Percentiles rank a stretch among this genome's conserved stretches.
Evolutionary conservation across 176 grass and related monocot species (phyloP).

Genomic region (Eragrostis nindensis): DNA sequence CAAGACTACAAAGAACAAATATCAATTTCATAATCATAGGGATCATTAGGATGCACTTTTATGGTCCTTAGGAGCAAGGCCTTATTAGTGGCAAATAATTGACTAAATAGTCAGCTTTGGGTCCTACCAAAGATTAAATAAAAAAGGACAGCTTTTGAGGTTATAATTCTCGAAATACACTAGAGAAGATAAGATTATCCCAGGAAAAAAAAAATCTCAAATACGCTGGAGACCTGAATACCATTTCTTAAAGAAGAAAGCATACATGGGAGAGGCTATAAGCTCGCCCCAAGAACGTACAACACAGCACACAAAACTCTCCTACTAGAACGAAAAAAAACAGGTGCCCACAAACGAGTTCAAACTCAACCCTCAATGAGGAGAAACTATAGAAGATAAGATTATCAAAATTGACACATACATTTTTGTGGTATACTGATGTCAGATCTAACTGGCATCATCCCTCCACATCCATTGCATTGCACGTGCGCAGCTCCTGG

Average conservation of each 20-base stretch:
- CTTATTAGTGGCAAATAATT: slow-evolving; percentile 9
- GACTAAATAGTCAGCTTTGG: not conserved
- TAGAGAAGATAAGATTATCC: slow-evolving; percentile 16
- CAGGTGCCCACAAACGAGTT: too few relatives aligned
- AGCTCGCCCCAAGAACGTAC: too few relatives aligned
- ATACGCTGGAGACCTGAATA: too few relatives aligned
- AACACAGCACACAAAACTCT: too few relatives aligned
- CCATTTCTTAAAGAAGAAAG: too few relatives aligned
- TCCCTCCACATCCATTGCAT: slow-evolving; percentile 72
- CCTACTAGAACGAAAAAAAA: too few relatives aligned
- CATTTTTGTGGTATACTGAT: slow-evolving; percentile 73
- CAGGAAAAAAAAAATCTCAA: too few relatives aligned
- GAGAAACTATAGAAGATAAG: too few relatives aligned
- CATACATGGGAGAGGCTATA: too few relatives aligned
- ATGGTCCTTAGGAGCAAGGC: not conserved
- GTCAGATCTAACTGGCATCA: slow-evolving; percentile 82
- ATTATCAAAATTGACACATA: slow-evolving; percentile 42
- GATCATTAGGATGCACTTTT: not conserved
- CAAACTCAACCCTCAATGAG: too few relatives aligned
- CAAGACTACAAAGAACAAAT: not conserved
- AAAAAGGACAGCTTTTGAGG: not conserved
- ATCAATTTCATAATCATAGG: slow-evolving; percentile 3
- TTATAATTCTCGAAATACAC: not conserved
- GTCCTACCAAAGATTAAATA: not conserved
- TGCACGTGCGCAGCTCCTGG: slow-evolving; percentile 66